Percentiles rank a stretch among this genome's conserved stretches.
Evolutionary conservation across 345 rosid species (phyloP).

Genomic region (Corymbia maculata): DNA sequence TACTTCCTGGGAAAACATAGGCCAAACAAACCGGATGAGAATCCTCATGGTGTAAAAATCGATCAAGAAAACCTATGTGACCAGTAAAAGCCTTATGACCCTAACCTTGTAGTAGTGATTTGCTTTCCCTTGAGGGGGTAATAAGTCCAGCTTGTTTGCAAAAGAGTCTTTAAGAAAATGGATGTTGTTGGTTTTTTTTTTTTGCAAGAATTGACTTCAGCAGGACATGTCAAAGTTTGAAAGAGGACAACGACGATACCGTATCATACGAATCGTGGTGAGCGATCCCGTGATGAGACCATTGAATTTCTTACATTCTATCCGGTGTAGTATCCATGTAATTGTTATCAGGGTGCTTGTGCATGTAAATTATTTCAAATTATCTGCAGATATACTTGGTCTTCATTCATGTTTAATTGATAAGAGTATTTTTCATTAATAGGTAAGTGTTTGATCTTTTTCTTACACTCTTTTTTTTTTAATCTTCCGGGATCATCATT

Average conservation of each 20-base stretch:
- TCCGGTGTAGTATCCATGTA: background rate
- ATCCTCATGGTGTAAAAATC: background rate
- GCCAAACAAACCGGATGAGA: background rate
- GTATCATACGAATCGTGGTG: background rate
- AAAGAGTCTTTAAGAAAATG: background rate
- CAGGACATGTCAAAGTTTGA: background rate
- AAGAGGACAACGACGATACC: background rate
- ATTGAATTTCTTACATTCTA: background rate
- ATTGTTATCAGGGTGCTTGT: background rate
- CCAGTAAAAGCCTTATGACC: background rate
- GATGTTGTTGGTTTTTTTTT: background rate
- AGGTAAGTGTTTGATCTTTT: fast-evolving
- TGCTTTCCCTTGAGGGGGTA: background rate
- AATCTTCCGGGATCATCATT: background rate
- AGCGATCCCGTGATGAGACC: too few relatives aligned
- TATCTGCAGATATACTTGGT: background rate
- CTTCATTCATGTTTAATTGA: background rate
- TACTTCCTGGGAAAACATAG: background rate
- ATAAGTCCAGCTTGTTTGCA: background rate
- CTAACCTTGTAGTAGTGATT: background rate
- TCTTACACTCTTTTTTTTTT: background rate
- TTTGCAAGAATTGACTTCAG: background rate
- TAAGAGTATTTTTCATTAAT: background rate
- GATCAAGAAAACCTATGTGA: background rate
- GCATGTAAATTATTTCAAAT: background rate